Base-by-base conservation (phyloP, 2,329 filamentous ascomycete genomes). In the Aspergillus sojae region DNA sequence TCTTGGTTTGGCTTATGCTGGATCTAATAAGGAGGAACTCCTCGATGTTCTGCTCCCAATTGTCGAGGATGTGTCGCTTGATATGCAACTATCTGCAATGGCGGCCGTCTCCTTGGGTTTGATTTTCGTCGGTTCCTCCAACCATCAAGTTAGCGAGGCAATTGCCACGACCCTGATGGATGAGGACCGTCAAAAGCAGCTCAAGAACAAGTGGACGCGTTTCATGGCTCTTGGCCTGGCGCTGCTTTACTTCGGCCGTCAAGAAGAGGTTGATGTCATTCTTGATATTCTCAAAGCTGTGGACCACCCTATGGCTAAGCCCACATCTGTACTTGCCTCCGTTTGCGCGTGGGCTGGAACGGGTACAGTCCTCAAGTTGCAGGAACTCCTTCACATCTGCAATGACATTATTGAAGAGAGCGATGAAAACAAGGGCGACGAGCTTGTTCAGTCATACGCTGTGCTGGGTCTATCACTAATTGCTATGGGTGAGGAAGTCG, bases 261-360 rank as follows among this genome's bases (percentile, higher is more conserved):
- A 99, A 80, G 95, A 99, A 78, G 94, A 98, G 78, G 95, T 98
- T n/a, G 95, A 99, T 73, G 94, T 98, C 62, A 94, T 98, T 68
- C 82, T 98, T 36, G 95, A 99, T 81, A 97, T 95, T 0, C 86
- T 99, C 61, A 99, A 98, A 83, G 95, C 92, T 30, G 93, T 98
- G 60, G 94, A 98, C 68, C 94, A 98, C 76, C 94, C 95, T 28
- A 96, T 97, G 89, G 92, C 94, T 23, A 95, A 95, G 80, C 92
- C 95, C n/a, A 97, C 94, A 1, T 91, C 92, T 1, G 92, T 98
- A 6, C 86, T 99, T 65, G 93, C 94, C 19, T 94, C 97, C 74
- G 96, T 98, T 61, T 99, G 96, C 75, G 95, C 95, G 4, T 99
- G 94, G 93, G 95, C 95, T 57, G 95, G 95, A 62, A 99, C 96